phyloP scores from a whole-genome alignment of 345 rosid species.

The thale cress (Arabidopsis thaliana) region TAIR10.1 NC_003070.9:25041001-25041500 shows the following conservation, averaged over 20 bases:
- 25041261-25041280: slow-evolving; percentile 41
- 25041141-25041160: slow-evolving; percentile 32
- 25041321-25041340: slow-evolving; percentile 37
- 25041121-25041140: slow-evolving; percentile 22
- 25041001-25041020: too few species aligned
- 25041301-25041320: slow-evolving; percentile 45
- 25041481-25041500: neutral
- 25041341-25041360: slow-evolving; percentile 24
- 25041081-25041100: slow-evolving; percentile 1
- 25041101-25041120: neutral
- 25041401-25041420: neutral
- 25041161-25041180: neutral
- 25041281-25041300: slow-evolving; percentile 38
- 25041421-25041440: neutral
- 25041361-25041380: slow-evolving; percentile 24
- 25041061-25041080: neutral
- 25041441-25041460: neutral
- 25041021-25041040: too few species aligned
- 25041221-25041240: slow-evolving; percentile 29
- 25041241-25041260: slow-evolving; percentile 44
- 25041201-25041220: slow-evolving; percentile 41
- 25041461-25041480: neutral
- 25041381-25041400: neutral
- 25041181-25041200: slow-evolving; percentile 35
- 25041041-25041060: too few species aligned